Evolutionary conservation across 768 basidiomycete species (phyloP).

Genomic region (Boletellus emodensis): DNA sequence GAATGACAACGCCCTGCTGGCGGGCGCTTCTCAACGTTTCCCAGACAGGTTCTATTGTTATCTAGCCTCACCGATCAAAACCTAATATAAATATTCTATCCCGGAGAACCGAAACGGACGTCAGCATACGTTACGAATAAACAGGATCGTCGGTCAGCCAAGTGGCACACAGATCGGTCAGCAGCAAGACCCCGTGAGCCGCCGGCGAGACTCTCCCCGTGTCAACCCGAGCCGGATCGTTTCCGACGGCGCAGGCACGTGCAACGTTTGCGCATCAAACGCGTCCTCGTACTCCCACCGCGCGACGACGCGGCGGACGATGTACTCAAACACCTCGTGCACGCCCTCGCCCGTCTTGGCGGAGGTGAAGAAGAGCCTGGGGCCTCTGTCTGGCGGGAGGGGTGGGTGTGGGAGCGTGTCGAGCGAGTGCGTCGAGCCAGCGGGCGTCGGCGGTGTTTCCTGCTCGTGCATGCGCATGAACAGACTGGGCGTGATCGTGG

Average conservation of each 20-base stretch:
- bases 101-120: not conserved
- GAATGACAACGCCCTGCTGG: no score
- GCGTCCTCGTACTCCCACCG: conserved; percentile 68
- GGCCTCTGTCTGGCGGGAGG: conserved; percentile 44
- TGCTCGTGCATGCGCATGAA: conserved; percentile 37
- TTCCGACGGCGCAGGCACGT: conserved; percentile 35
- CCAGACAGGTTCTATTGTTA: no score
- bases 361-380: conserved; percentile 69
- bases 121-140: conserved; percentile 21
- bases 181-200: conserved; percentile 17
- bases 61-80: not conserved
- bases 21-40: no score
- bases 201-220: conserved; percentile 9
- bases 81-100: not conserved
- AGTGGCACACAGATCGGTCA: not conserved
- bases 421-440: conserved; percentile 6
- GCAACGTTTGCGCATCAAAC: conserved; percentile 43
- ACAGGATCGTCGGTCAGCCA: not conserved
- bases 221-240: conserved; percentile 36
- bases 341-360: conserved; percentile 79
- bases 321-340: conserved; percentile 69
- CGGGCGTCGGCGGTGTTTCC: conserved; percentile 16
- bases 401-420: conserved; percentile 12
- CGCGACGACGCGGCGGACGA: conserved; percentile 57
- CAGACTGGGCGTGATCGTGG: conserved; percentile 59